Base-by-base conservation (phyloP, 2,329 filamentous ascomycete species). In the Colletotrichum plurivorum region DNA sequence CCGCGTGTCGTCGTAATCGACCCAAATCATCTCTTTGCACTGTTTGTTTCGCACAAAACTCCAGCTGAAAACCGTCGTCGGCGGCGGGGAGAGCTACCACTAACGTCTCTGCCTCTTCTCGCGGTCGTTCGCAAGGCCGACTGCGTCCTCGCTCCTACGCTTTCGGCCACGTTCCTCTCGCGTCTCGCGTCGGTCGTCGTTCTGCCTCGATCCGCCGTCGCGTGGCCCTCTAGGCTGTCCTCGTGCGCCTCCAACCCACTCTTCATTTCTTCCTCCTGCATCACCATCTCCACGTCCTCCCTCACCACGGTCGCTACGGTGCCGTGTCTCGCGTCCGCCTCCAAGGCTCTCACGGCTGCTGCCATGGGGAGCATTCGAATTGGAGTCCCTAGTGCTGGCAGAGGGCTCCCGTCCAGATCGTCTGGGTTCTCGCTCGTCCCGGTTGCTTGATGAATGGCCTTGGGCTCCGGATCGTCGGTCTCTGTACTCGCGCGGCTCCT, bases 21-120 rank as follows among this genome's bases (percentile, higher is more conserved):
- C 66, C 27, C 43, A 20, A 60, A 20, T 53, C 43, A 60, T 52
- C 10, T 60, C 15, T 15, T 56, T 43, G 31, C 31, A 36, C 31
- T 36, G 27, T 49, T 18, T 45, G 31, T 57, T 57, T 39, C 52
- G 64, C 36, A 43, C 39, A 46, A 18, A 22, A 27, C 31, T 68
- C 54, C 60, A 25, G 66, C 60, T 62, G 62, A 41, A 36, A 46
- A 31, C n/a, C 41, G 18, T 46, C 15, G 16, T 22, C 62, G n/a
- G 46, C 58, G 15, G 10, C 5, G 52, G 36, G 25, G 58, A 27
- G 15, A n/a, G 9, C 9, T 41, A 10, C 18, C 39, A 77, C 76
- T 82, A 87, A 74, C 84, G 83, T 77, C 87, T 83, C 71, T 80
- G 82, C 76, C 87, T 82, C 81, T 89, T 89, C 70, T 89, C 87